Evolutionary conservation across 805 yeast species (phyloP).

Genomic region (Candida saitoana): DNA sequence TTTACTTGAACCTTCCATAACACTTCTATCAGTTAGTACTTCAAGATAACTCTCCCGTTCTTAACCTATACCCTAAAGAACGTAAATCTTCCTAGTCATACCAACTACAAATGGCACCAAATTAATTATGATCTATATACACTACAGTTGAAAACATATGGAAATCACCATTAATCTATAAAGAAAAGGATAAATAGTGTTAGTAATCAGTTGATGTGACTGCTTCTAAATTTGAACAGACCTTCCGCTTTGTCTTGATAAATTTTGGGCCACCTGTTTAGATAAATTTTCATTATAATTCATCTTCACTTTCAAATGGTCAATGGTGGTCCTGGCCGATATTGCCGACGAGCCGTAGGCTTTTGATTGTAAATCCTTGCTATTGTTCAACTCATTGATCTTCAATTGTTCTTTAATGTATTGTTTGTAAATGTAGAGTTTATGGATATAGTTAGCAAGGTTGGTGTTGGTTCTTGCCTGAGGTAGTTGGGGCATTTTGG

Average conservation of each 20-base stretch:
- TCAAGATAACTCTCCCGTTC: too few species aligned
- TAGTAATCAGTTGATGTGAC: too few species aligned
- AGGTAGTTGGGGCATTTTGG: conserved; percentile 17
- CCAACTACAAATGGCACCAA: too few species aligned
- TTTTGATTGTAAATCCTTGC: neutral
- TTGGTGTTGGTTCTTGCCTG: conserved; percentile 21
- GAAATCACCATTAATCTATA: too few species aligned
- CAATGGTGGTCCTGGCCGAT: neutral
- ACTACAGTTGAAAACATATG: too few species aligned
- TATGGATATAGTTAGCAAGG: conserved; percentile 22
- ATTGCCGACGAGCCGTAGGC: neutral
- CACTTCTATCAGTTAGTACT: too few species aligned
- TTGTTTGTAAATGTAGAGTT: conserved; percentile 16
- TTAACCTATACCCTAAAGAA: too few species aligned
- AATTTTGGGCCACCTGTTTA: neutral
- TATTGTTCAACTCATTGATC: conserved; percentile 6
- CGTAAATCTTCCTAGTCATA: too few species aligned
- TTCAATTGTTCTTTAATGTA: conserved; percentile 7
- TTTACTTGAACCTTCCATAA: too few species aligned
- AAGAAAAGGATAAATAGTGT: too few species aligned
- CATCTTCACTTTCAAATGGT: neutral
- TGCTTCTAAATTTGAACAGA: too few species aligned
- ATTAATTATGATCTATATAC: too few species aligned
- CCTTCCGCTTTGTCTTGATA: neutral
- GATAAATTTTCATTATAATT: neutral